Percentiles rank a stretch among this genome's conserved stretches.
These are phyloP conservation scores for Mariannaea elegans DNA, from an alignment of 2,329 filamentous ascomycete genomes.

Conservation along the genomic window DNA sequence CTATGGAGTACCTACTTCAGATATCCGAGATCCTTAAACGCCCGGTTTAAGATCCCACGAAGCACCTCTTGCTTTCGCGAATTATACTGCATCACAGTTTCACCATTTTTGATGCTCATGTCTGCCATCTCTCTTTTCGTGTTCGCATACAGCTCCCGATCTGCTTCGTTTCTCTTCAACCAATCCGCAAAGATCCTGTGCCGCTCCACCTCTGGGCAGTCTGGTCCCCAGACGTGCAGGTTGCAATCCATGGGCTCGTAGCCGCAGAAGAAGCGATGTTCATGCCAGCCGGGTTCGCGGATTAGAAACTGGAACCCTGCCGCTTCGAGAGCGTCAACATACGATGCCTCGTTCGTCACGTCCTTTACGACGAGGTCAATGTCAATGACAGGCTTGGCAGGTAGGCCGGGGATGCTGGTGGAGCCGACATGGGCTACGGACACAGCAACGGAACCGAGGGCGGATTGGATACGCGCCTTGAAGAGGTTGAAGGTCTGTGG, in stretches of 20 bases:
- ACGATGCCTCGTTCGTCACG: conserved; percentile 50
- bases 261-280: conserved; percentile 56
- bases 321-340: conserved; percentile 53
- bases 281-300: conserved; percentile 57
- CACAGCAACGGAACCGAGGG: conserved; percentile 47
- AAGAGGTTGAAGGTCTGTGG: conserved; percentile 43
- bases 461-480: conserved; percentile 46
- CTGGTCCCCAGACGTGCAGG: conserved; percentile 58
- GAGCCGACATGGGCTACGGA: conserved; percentile 58
- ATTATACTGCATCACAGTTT: conserved; percentile 50
- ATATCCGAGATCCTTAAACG: conserved; percentile 38
- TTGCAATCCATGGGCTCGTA: conserved; percentile 51
- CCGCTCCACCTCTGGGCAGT: conserved; percentile 51
- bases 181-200: conserved; percentile 57
- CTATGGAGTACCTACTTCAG: too few relatives aligned
- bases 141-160: conserved; percentile 50
- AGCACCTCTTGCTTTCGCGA: conserved; percentile 52
- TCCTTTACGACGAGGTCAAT: conserved; percentile 58
- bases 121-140: conserved; percentile 49
- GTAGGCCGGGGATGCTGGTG: conserved; percentile 58
- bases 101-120: conserved; percentile 35
- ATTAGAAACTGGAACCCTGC: conserved; percentile 56
- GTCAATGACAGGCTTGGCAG: conserved; percentile 62
- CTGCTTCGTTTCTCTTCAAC: conserved; percentile 48
- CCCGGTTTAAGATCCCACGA: conserved; percentile 47